Conservation (phyloP, 2,329 filamentous ascomycete species). For the Paecilomyces niveus region DNA sequence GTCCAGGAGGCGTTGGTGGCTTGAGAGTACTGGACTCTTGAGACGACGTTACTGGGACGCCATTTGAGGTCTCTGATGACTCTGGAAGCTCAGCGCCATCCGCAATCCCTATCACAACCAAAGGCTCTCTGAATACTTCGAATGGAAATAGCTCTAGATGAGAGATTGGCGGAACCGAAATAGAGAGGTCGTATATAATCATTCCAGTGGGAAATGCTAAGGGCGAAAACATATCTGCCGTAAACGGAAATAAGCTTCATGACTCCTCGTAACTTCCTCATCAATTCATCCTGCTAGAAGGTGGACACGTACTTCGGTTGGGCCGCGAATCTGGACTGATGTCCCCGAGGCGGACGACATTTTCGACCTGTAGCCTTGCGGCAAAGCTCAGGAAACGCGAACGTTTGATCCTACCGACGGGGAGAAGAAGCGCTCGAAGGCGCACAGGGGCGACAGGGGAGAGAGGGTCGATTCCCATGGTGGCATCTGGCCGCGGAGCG, state of each 20-base stretch:
- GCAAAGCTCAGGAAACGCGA: slow-evolving; percentile 74
- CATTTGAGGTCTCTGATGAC: slow-evolving; percentile 3
- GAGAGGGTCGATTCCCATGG: slow-evolving; percentile 81
- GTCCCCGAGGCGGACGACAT: slow-evolving; percentile 77
- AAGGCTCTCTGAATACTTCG: slow-evolving; percentile 78
- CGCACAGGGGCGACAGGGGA: slow-evolving; percentile 86
- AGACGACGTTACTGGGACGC: slow-evolving; percentile 5
- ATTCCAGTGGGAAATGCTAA: slow-evolving; percentile 77
- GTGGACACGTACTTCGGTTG: slow-evolving; percentile 63
- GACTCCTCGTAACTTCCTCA: background rate
- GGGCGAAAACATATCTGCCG: slow-evolving; percentile 83
- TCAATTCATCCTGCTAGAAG: background rate
- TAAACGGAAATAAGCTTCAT: slow-evolving; percentile 15
- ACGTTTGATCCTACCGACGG: slow-evolving; percentile 76
- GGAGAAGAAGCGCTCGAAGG: slow-evolving; percentile 79
- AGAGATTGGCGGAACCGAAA: slow-evolving; percentile 69
- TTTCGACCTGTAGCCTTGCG: slow-evolving; percentile 67
- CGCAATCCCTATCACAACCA: slow-evolving; percentile 76
- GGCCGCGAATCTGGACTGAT: slow-evolving; percentile 77
- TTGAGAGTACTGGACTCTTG: slow-evolving; percentile 14
- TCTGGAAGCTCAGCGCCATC: slow-evolving; percentile 64
- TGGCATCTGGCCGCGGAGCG: slow-evolving; percentile 40
- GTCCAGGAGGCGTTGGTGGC: slow-evolving; percentile 29
- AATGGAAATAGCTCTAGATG: slow-evolving; percentile 79
- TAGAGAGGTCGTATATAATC: slow-evolving; percentile 82